Percentiles rank a stretch among this genome's conserved stretches.
Evolutionary conservation across 495 filamentous ascomycete genomes (phyloP).

Genomic region (Xylaria cubensis): DNA sequence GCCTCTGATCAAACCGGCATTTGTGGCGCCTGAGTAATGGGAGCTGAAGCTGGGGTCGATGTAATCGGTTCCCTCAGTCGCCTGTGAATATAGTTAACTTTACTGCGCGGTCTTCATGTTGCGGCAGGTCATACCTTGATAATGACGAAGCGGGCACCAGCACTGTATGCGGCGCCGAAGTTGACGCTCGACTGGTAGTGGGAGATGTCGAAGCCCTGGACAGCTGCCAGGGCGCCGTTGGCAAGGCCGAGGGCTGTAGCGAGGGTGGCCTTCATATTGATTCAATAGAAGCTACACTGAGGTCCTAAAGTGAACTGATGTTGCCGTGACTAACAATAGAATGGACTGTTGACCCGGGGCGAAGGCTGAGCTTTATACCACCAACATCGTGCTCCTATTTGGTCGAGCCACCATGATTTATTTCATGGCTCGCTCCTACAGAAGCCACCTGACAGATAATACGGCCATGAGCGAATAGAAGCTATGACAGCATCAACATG

Average conservation of each 20-base stretch:
- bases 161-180: conserved; percentile 60
- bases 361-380: conserved; percentile 17
- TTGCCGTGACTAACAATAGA: background rate
- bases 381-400: background rate
- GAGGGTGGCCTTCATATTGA: conserved; percentile 30
- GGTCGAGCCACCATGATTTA: background rate
- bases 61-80: conserved; percentile 66
- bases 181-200: conserved; percentile 64
- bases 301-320: background rate
- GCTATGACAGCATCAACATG: conserved; percentile 11
- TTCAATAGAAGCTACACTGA: background rate
- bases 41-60: conserved; percentile 58
- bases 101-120: background rate
- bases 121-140: conserved; percentile 61
- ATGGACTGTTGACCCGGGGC: background rate
- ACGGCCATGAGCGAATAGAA: conserved; percentile 1
- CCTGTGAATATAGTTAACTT: conserved; percentile 43
- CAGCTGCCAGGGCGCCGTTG: conserved; percentile 49
- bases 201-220: conserved; percentile 72
- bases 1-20: conserved; percentile 65
- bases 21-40: conserved; percentile 63
- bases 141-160: conserved; percentile 70
- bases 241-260: conserved; percentile 27
- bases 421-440: background rate
- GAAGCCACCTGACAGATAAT: background rate